Conservation (phyloP, 345 rosid species). For the Capsella bursapastoris region DNA sequence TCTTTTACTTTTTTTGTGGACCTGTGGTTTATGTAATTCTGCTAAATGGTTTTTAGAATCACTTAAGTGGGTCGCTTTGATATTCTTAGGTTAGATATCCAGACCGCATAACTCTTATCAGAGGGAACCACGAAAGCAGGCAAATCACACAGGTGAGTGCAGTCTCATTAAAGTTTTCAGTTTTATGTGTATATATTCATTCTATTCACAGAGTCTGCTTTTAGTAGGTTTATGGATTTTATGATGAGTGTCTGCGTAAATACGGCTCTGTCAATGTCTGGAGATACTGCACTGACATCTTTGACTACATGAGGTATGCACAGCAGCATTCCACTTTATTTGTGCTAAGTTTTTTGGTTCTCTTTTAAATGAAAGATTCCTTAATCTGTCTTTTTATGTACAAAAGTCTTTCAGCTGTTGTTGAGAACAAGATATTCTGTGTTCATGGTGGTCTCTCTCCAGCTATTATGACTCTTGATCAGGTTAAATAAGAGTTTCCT, state of each 20-base stretch:
- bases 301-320: constrained; percentile 87
- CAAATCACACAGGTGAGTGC: constrained; percentile 91
- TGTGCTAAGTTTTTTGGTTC: constrained; percentile 8
- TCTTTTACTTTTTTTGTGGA: not conserved
- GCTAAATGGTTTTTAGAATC: constrained; percentile 9
- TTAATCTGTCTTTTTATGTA: constrained; percentile 23
- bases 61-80: constrained; percentile 32
- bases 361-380: not conserved
- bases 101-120: constrained; percentile 89
- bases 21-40: not conserved
- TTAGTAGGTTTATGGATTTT: constrained; percentile 91
- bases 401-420: constrained; percentile 83
- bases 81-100: constrained; percentile 88
- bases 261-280: constrained; percentile 97
- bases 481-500: constrained; percentile 54
- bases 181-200: not conserved
- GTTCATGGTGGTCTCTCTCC: constrained; percentile 99
- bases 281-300: constrained; percentile 98
- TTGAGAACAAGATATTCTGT: constrained; percentile 89
- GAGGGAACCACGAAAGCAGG: constrained; percentile 98
- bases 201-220: constrained; percentile 34
- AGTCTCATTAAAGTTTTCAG: constrained; percentile 18
- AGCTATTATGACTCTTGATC: constrained; percentile 85
- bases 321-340: not conserved
- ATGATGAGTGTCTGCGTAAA: constrained; percentile 95